Evolutionary conservation across 306 rosid species (phyloP), one percentile per base, ranked within the genome.

Genomic region (Biancaea sappan): DNA sequence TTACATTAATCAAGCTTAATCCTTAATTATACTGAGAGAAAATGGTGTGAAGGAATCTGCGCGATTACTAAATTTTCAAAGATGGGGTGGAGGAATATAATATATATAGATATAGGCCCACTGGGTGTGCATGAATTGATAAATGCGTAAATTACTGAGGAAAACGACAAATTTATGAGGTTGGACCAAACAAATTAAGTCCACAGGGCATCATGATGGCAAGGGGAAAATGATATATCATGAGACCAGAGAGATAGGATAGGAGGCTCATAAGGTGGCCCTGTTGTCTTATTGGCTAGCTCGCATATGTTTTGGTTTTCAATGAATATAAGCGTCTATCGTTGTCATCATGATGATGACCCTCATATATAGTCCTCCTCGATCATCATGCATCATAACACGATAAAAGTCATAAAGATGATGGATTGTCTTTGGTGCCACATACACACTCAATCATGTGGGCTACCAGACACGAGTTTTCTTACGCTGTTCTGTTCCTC

Each of bases 161-260:
- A 7, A 6, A 26, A 10, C 24, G 71, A 73, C 60, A 24, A 80
- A 75, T 81, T 78, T 18, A 73, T 72, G 75, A 70, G 75, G 59
- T 46, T 52, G 19, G 40, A 75, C 57, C 80, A 71, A 86, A 75
- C 80, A 73, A 78, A n/a, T n/a, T n/a, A n/a, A 54, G 74, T 71
- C 52, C 78, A 50, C 43, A 68, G 16, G 38, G 59, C 63, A 61
- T 71, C 38, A 64, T 51, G 74, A 68, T 69, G 79, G 59, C 29
- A 3, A 40, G 4, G 40, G 40, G 82, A 81, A 77, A 81, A 81
- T 38, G 82, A 81, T 67, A 61, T 54, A 68, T 71, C 63, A 78
- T 76, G 53, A 64, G 41, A 18, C 9, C 1, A 44, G 19, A 44
- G 21, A 29, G 24, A 8, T 18, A 8, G 76, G 71, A 76, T 53